phyloP scores from a whole-genome alignment of 371 early-diverging fungal species.

The Spraguea lophii region DNA sequence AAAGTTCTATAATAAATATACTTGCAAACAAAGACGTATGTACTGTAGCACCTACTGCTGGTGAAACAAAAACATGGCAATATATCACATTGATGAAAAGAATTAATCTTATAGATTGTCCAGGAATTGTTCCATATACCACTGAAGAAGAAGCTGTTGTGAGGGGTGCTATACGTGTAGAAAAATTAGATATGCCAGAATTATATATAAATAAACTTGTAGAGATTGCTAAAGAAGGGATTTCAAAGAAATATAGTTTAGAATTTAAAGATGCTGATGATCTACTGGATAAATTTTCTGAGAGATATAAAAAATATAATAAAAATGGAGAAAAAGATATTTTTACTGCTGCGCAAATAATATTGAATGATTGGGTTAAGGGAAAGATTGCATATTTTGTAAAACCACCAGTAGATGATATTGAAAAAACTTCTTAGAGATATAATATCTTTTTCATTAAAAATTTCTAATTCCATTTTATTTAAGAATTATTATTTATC shows the following conservation, averaged over 20 bases:
- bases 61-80: constrained; percentile 98
- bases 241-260: constrained; percentile 67
- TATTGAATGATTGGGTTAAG: constrained; percentile 89
- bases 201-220: constrained; percentile 68
- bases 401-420: too few relatives aligned
- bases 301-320: constrained; percentile 66
- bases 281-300: constrained; percentile 67
- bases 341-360: constrained; percentile 73
- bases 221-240: constrained; percentile 63
- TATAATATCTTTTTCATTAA: too few relatives aligned
- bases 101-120: constrained; percentile 94
- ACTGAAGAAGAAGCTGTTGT: constrained; percentile 79
- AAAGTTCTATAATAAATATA: constrained; percentile 88
- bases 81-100: constrained; percentile 91
- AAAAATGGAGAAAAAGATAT: constrained; percentile 89
- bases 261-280: constrained; percentile 60
- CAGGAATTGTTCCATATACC: constrained; percentile 80
- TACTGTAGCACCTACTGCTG: constrained; percentile 90
- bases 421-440: too few relatives aligned
- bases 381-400: constrained; percentile 94
- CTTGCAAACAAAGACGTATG: constrained; percentile 81
- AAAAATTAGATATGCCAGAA: constrained; percentile 74
- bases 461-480: too few relatives aligned
- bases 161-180: constrained; percentile 85
- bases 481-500: too few relatives aligned